Evolutionary conservation across 2,329 filamentous ascomycete genomes (phyloP).

Genomic region (Colletotrichum lupini): DNA sequence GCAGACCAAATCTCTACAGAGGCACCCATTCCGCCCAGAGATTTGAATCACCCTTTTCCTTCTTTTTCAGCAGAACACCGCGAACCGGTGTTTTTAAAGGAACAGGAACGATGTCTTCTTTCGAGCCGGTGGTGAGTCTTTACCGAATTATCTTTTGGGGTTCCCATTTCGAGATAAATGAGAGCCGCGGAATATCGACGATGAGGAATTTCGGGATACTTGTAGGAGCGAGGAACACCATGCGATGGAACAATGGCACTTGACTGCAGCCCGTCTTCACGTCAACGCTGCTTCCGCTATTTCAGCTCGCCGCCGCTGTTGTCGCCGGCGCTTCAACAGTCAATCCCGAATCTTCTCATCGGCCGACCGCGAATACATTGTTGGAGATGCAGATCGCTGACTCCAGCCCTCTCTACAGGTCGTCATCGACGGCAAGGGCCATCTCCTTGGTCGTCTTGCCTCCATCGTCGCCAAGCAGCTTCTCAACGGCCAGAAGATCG

Average conservation of each 20-base stretch:
- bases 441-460: conserved; percentile 98
- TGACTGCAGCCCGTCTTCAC: neutral
- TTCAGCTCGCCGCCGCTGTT: neutral
- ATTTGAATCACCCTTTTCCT: conserved; percentile 37
- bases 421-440: conserved; percentile 99
- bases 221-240: neutral
- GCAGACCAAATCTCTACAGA: conserved; percentile 36
- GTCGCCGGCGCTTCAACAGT: neutral
- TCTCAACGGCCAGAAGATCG: conserved; percentile 99
- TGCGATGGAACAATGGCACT: neutral
- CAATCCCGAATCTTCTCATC: neutral
- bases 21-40: conserved; percentile 37
- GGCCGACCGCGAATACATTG: neutral
- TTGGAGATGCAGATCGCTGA: conserved; percentile 34
- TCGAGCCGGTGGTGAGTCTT: conserved; percentile 76
- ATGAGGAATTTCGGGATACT: conserved; percentile 14
- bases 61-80: conserved; percentile 32
- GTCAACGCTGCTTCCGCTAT: neutral
- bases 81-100: conserved; percentile 43
- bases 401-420: conserved; percentile 67
- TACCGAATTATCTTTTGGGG: neutral
- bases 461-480: conserved; percentile 99
- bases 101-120: conserved; percentile 72
- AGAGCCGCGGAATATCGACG: neutral
- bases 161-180: neutral